Evolutionary conservation across 106 monocot genomes (phyloP).

Genomic region (Cymbidium sinense): DNA sequence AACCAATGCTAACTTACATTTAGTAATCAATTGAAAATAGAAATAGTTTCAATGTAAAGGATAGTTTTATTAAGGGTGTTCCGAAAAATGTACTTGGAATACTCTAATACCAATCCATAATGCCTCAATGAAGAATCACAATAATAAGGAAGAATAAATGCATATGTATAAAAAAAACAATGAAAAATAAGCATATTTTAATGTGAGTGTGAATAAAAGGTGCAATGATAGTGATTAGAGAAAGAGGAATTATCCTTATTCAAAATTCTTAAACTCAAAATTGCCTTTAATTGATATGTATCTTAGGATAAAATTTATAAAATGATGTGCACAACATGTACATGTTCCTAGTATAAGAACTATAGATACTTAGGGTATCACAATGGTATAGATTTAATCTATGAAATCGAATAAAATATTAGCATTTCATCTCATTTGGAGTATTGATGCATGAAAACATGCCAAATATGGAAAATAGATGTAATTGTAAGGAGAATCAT

Average conservation of each 20-base stretch:
- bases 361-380: background rate
- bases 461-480: background rate
- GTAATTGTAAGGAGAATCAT: background rate
- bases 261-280: background rate
- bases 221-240: background rate
- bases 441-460: background rate
- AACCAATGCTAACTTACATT: too few species aligned
- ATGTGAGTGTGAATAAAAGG: too few species aligned
- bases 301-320: background rate
- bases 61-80: too few species aligned
- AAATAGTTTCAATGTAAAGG: too few species aligned
- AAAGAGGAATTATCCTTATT: background rate
- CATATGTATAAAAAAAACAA: too few species aligned
- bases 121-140: too few species aligned
- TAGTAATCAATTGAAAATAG: too few species aligned
- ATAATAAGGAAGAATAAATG: too few species aligned
- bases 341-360: background rate
- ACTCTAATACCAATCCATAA: too few species aligned
- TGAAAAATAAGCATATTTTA: too few species aligned
- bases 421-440: background rate
- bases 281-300: background rate
- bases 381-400: background rate
- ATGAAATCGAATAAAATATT: background rate
- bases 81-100: too few species aligned
- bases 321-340: background rate